Percentiles rank a stretch among this genome's conserved stretches.
Evolutionary conservation across 768 basidiomycete genomes (phyloP).

Genomic region (Mycena indigotica): DNA sequence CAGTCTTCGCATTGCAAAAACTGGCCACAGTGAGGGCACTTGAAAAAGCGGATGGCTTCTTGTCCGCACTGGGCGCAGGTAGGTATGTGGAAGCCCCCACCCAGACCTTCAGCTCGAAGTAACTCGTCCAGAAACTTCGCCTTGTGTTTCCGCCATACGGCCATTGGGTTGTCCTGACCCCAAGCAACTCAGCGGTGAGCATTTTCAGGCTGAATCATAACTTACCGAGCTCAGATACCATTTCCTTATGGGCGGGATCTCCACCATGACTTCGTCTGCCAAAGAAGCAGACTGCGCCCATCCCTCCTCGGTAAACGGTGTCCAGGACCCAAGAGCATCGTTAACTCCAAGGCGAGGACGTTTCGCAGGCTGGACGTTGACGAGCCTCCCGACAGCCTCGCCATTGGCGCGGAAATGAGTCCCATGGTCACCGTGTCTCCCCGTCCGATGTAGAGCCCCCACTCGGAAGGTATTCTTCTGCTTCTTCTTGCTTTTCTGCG

Average conservation of each 20-base stretch:
- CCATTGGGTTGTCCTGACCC: not conserved
- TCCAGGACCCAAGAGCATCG: not conserved
- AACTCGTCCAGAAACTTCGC: not conserved
- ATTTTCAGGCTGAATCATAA: not conserved
- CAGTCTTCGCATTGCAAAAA: not conserved
- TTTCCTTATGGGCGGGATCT: not conserved
- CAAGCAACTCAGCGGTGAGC: not conserved
- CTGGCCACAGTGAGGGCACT: not conserved
- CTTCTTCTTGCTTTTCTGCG: too few relatives aligned
- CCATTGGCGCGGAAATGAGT: not conserved
- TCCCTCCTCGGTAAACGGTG: not conserved
- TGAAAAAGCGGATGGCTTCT: not conserved
- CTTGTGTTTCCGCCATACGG: not conserved
- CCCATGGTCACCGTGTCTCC: not conserved
- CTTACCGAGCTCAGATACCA: not conserved
- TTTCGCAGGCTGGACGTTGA: not conserved
- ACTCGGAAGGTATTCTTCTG: too few relatives aligned
- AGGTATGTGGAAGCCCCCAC: not conserved
- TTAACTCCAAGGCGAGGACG: not conserved
- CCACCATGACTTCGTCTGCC: not conserved
- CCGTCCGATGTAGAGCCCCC: too few relatives aligned
- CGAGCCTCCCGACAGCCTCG: not conserved
- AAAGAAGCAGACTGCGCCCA: not conserved
- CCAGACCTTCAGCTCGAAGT: not conserved
- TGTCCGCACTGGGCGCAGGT: not conserved